Evolutionary conservation across 2,329 filamentous ascomycete species (phyloP), one percentile per base, ranked within the genome.

Genomic region (Fusarium setosum): DNA sequence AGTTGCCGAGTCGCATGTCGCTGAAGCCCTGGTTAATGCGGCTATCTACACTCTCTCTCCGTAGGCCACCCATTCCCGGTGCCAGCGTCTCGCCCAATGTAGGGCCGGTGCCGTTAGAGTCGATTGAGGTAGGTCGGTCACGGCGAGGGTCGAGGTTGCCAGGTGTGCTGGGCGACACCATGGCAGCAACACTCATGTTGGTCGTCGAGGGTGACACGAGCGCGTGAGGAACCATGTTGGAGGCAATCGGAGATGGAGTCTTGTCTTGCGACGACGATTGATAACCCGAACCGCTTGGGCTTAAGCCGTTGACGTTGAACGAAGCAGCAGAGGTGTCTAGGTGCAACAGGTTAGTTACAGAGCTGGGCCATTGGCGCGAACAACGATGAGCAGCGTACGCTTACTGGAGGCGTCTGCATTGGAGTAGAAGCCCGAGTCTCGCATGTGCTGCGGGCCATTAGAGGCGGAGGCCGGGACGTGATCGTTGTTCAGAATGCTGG

Each of bases 11-110:
- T 67, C 88, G 84, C 77, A 94, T 84, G 42, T 92, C 89, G 56
- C 84, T 86, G 75, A 94, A 89, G 41, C 86, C 86, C 66, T 89
- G 87, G 72, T 92, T 92, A 75, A 94, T 90, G 63, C 91, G 86
- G 76, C 91, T 93, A 76, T 94, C 92, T 5, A 94, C 90, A 70
- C 92, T 94, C 78, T 93, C 92, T 51, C 92, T 87, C 58, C 91
- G 86, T 45, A 89, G 88, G 47, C 57, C 50, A 24, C 56, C 62
- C 15, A 67, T 59, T 20, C 89, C 84, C 2, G 79, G 73, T 23
- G 79, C 75, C 45, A 77, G 75, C 26, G 77, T 75, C 24, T 80
- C 73, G 23, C 73, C 77, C 58, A 77, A 60, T 5, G 74, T 73
- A 38, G 75, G 69, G 21, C 73, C 72, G 21, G 66, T 74, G 5